A percentile compares a stretch with the other conserved stretches of the same genome.
Evolutionary conservation across 441 rosid genomes (phyloP).

Genomic region (Lepidium campestre): DNA sequence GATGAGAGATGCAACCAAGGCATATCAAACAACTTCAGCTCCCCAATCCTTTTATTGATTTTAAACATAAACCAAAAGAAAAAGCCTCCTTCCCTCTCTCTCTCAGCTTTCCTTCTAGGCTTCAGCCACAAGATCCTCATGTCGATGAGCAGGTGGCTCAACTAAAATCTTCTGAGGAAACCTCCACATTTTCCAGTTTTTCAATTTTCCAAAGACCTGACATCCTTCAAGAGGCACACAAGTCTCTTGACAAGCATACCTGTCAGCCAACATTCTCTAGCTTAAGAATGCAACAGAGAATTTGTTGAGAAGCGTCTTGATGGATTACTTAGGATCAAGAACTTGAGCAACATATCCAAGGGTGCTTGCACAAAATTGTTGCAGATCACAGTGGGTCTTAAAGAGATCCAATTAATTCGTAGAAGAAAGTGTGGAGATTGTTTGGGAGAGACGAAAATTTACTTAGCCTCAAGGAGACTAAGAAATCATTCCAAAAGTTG

Average conservation of each 20-base stretch:
- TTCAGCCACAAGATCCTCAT: conserved; percentile 6
- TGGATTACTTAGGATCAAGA: conserved; percentile 30
- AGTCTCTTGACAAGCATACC: conserved; percentile 30
- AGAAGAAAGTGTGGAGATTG: conserved; percentile 21
- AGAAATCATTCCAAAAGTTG: conserved; percentile 12
- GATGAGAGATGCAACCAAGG: neutral
- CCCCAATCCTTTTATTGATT: too few relatives aligned
- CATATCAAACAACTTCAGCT: neutral
- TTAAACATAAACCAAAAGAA: too few relatives aligned
- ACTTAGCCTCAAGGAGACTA: conserved; percentile 15
- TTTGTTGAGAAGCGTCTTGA: conserved; percentile 30
- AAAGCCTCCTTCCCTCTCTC: too few relatives aligned
- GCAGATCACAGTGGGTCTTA: conserved; percentile 21
- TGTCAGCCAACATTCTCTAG: conserved; percentile 21
- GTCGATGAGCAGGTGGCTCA: conserved; percentile 17
- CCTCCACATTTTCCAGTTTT: conserved; percentile 15
- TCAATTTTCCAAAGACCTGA: conserved; percentile 22
- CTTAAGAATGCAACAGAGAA: conserved; percentile 15
- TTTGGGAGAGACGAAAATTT: conserved; percentile 1
- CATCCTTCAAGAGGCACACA: conserved; percentile 29
- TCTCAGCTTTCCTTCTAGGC: too few relatives aligned
- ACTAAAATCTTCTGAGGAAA: conserved; percentile 15
- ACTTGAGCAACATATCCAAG: conserved; percentile 23
- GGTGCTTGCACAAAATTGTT: neutral
- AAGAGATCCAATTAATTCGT: conserved; percentile 8